Evolutionary conservation across 345 rosid genomes (phyloP), one percentile per base, ranked within the genome.

Genomic region (Salix purpurea): DNA sequence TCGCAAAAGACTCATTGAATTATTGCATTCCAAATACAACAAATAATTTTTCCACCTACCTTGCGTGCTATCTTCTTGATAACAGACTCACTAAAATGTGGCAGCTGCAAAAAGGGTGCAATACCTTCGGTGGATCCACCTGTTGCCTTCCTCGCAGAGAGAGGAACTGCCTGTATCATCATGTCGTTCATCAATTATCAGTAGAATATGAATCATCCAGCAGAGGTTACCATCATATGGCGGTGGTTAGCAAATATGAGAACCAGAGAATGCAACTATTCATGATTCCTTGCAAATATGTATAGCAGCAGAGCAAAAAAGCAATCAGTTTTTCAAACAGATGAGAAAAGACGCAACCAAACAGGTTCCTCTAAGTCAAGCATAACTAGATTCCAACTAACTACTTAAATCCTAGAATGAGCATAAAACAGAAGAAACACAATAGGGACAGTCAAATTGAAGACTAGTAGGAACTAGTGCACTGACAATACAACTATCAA

Each of bases 81-180:
- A 65, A 87, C 85, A 71, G 92, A 82, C 44, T 96, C 99, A 56
- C 86, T 92, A 83, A 96, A 88, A 86, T 91, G 92, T 69, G 99
- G 98, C 67, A 96, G 90, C 92, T 93, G 99, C 80, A 96, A 81
- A 83, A 96, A 96, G 64, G 99, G 91, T 61, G 98, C 97, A 85
- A 80, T 83, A 72, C 99, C 97, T 85, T 96, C 97, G 30, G 93
- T 28, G 66, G 94, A 89, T 83, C 95, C 98, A 69, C 98, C 97
- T 18, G 88, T 88, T 54, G 95, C 62, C 87, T 96, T 96, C 87
- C 94, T 91, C 36, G 97, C 90, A 89, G 97, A 91, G 69, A 96
- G 95, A 77, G 98, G 98, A 88, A 96, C 97, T 78, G 98, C 98
- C 98, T 93, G 88, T 76, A 75, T 71, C 83, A 65, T 58, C 28